Percentiles rank a stretch among this genome's conserved stretches.
These are phyloP conservation scores for Alternaria sp. DNA, from an alignment of 2,329 filamentous ascomycete species.

Conservation along the genomic window DNA sequence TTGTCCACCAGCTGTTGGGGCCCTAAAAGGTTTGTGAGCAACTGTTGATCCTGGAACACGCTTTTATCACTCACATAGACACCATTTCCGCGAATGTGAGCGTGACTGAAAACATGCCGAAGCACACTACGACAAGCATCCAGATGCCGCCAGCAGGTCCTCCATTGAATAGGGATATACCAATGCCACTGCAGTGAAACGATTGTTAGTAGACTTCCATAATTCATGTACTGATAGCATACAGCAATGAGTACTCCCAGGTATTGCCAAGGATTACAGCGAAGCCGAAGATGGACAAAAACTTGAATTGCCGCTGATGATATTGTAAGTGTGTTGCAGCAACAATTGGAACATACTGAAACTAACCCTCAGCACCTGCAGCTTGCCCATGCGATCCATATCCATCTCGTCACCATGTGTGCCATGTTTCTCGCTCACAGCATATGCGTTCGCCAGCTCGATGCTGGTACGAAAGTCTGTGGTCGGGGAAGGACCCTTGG, in stretches of 20 bases:
- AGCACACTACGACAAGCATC: conserved; percentile 27
- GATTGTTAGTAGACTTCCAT: background rate
- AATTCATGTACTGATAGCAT: background rate
- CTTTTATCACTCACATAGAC: conserved; percentile 29
- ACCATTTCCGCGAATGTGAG: conserved; percentile 43
- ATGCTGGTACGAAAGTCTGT: conserved; percentile 2
- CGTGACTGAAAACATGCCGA: conserved; percentile 33
- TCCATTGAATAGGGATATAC: conserved; percentile 16
- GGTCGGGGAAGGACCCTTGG: conserved; percentile 7
- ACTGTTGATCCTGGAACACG: background rate
- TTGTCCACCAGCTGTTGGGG: background rate
- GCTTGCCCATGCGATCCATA: conserved; percentile 33
- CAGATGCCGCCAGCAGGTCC: conserved; percentile 31
- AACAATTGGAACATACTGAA: background rate
- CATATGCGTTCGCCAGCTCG: background rate
- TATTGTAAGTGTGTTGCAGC: background rate
- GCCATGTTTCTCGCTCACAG: conserved; percentile 7
- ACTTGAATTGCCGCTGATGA: conserved; percentile 23
- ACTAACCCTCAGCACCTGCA: conserved; percentile 19
- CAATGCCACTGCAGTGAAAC: background rate
- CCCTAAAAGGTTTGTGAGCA: conserved; percentile 1
- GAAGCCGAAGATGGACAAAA: conserved; percentile 23
- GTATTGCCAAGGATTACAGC: conserved; percentile 21
- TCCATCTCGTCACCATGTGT: conserved; percentile 20
- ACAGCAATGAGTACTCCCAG: conserved; percentile 28